Evolutionary conservation across 176 grass and related monocot genomes (phyloP).

Genomic region (Zizania latifolia): DNA sequence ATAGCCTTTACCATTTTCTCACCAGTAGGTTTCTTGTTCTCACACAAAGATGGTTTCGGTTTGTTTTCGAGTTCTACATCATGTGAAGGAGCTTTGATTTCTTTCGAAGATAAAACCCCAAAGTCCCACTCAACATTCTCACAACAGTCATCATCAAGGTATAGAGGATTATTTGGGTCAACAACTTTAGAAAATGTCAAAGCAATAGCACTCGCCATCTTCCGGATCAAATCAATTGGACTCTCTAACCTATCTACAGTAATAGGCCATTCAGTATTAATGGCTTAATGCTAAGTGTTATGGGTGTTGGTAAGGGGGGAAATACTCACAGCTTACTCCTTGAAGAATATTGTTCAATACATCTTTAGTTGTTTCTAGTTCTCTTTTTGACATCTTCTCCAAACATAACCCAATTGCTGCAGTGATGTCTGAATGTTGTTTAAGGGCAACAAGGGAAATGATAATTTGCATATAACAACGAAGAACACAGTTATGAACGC

Average conservation of each 20-base stretch:
- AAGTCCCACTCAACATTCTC: slow-evolving; percentile 89
- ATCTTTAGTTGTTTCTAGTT: slow-evolving; percentile 82
- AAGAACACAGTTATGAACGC: slow-evolving; percentile 25
- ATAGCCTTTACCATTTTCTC: slow-evolving; percentile 43
- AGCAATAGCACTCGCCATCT: slow-evolving; percentile 85
- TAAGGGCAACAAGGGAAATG: slow-evolving; percentile 40
- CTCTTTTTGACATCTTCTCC: slow-evolving; percentile 66
- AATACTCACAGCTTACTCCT: slow-evolving; percentile 87
- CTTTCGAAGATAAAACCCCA: slow-evolving; percentile 54
- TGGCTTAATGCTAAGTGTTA: slow-evolving; percentile 21
- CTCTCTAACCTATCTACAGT: slow-evolving; percentile 89
- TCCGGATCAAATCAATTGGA: slow-evolving; percentile 78
- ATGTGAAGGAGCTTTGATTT: slow-evolving; percentile 33
- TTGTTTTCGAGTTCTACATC: slow-evolving; percentile 35
- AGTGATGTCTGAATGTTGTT: slow-evolving; percentile 71
- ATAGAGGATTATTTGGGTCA: slow-evolving; percentile 90
- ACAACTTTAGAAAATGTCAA: slow-evolving; percentile 88
- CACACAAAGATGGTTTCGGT: slow-evolving; percentile 26
- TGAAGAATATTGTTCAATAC: slow-evolving; percentile 80
- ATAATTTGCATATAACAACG: slow-evolving; percentile 10
- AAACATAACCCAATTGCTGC: slow-evolving; percentile 86
- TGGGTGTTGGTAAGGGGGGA: too few species aligned
- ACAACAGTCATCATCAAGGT: slow-evolving; percentile 78
- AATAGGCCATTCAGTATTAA: slow-evolving; percentile 15
- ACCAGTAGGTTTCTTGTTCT: slow-evolving; percentile 45